These are phyloP conservation scores for Puccinia triticina DNA, from an alignment of 1,284 basidiomycete genomes.

Conservation along the genomic window DNA sequence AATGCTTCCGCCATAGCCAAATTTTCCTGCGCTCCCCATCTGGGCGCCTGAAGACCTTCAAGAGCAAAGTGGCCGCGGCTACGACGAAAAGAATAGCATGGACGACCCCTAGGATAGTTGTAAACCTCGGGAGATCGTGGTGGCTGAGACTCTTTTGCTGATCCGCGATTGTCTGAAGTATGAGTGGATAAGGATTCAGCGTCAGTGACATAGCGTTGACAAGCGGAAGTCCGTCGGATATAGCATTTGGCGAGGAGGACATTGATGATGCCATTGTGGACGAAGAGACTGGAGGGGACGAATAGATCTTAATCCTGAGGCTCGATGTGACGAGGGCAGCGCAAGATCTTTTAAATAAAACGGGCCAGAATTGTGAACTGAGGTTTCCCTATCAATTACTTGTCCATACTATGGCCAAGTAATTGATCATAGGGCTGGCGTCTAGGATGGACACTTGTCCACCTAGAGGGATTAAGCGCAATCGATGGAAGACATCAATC, in stretches of 20 bases:
- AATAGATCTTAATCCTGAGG: not conserved
- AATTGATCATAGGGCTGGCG: no score
- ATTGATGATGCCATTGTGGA: not conserved
- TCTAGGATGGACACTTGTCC: no score
- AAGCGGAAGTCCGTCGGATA: not conserved
- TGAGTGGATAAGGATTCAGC: constrained; percentile 14
- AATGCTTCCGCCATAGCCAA: constrained; percentile 13
- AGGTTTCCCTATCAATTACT: no score
- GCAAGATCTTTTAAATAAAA: no score
- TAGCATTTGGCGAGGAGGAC: not conserved
- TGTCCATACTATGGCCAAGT: no score
- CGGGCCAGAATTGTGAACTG: no score
- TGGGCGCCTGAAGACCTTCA: not conserved
- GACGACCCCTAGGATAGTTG: not conserved
- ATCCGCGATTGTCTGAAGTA: not conserved
- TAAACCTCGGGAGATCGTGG: not conserved
- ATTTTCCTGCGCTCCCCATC: constrained; percentile 8
- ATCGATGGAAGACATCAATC: no score
- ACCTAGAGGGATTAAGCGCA: no score
- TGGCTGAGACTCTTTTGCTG: not conserved
- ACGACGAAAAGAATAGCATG: not conserved
- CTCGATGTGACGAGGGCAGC: no score
- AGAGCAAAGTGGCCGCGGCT: not conserved
- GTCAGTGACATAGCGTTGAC: not conserved
- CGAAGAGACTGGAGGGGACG: not conserved